phyloP scores from a whole-genome alignment of 129 eudicot genomes.

The Saposhnikovia divaricata region DNA sequence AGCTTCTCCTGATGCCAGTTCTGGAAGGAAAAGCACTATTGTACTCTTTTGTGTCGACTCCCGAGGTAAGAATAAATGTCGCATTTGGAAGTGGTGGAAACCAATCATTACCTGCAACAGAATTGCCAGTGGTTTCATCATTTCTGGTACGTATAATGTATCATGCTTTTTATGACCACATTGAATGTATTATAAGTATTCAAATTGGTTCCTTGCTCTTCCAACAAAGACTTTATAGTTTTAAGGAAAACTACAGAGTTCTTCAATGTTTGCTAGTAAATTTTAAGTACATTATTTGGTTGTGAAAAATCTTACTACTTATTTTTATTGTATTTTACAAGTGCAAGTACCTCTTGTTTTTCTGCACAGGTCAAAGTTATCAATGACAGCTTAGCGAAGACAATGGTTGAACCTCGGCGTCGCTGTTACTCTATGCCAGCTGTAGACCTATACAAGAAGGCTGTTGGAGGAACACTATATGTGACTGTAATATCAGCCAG shows the following conservation, averaged over 20 bases:
- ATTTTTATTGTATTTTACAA: neutral
- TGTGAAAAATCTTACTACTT: neutral
- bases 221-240: neutral
- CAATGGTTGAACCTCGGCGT: slow-evolving; percentile 97
- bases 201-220: neutral
- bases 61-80: slow-evolving; percentile 83
- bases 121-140: slow-evolving; percentile 87
- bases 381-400: slow-evolving; percentile 59
- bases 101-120: slow-evolving; percentile 94
- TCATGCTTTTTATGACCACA: neutral
- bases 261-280: neutral
- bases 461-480: slow-evolving; percentile 69
- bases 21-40: slow-evolving; percentile 78
- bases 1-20: slow-evolving; percentile 80
- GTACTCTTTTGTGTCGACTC: slow-evolving; percentile 87
- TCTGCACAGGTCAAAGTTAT: slow-evolving; percentile 57
- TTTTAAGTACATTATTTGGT: neutral
- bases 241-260: neutral
- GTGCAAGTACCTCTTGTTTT: neutral
- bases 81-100: slow-evolving; percentile 97
- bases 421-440: slow-evolving; percentile 71
- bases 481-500: slow-evolving; percentile 77
- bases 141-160: slow-evolving; percentile 60
- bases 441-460: slow-evolving; percentile 64
- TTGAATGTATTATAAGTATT: neutral